Percentiles rank a stretch among this genome's conserved stretches.
These are phyloP conservation scores for Xylariomycetidae sp. DNA, from an alignment of 2,329 filamentous ascomycete species.

Conservation along the genomic window DNA sequence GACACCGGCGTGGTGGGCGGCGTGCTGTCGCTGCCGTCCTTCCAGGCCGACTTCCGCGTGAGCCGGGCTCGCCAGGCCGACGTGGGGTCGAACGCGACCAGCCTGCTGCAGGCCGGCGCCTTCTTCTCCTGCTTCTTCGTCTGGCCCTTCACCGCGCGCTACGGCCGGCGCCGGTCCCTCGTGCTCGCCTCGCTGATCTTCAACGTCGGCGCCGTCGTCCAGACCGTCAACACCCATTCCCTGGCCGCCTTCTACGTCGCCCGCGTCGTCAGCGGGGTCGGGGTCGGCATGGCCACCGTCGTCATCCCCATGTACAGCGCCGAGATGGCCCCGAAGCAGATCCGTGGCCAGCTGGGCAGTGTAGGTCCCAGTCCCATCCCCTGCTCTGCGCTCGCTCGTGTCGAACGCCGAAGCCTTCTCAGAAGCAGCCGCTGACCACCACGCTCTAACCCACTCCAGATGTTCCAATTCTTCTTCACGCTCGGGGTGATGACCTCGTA, in stretches of 20 bases:
- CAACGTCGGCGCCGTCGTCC: slow-evolving; percentile 35
- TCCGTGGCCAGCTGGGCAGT: slow-evolving; percentile 36
- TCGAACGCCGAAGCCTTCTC: not conserved
- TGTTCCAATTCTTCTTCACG: slow-evolving; percentile 41
- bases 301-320: slow-evolving; percentile 40
- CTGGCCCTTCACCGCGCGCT: slow-evolving; percentile 36
- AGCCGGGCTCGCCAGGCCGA: slow-evolving; percentile 22
- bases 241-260: slow-evolving; percentile 33
- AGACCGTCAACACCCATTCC: slow-evolving; percentile 32
- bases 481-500: slow-evolving; percentile 36
- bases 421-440: not conserved
- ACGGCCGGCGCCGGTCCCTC: slow-evolving; percentile 34
- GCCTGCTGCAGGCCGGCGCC: slow-evolving; percentile 35
- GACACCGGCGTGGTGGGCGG: slow-evolving; percentile 38
- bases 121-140: slow-evolving; percentile 38
- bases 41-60: slow-evolving; percentile 32
- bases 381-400: not conserved
- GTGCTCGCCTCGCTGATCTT: slow-evolving; percentile 36
- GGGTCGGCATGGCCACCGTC: slow-evolving; percentile 31
- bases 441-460: slow-evolving; percentile 5
- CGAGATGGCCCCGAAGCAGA: slow-evolving; percentile 41
- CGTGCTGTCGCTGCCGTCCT: slow-evolving; percentile 31
- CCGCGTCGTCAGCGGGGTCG: slow-evolving; percentile 28
- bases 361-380: not conserved
- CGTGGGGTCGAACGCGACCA: slow-evolving; percentile 34